Evolutionary conservation across 768 basidiomycete genomes (phyloP), one percentile per base, ranked within the genome.

Genomic region (Pleurotus ostreatus): DNA sequence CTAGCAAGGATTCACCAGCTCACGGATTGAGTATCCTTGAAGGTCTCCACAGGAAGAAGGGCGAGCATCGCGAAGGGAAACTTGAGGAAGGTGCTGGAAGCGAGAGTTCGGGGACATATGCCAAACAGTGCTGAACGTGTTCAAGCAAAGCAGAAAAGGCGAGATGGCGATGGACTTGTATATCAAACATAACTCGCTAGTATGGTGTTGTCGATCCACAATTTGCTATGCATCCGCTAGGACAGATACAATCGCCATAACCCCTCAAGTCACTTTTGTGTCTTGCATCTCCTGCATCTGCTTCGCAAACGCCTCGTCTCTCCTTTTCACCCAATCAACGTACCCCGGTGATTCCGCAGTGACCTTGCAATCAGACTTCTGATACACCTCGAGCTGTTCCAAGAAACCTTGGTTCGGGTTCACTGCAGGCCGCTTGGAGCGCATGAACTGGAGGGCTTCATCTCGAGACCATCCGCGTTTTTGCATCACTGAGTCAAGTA

Each of bases 111-210:
- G 86, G 88, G 11, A 89, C 89, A 3, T 90, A 80, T 65, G 78
- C 87, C 47, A 87, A 83, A 63, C 70, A 81, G 15, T 91, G 88
- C 67, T 90, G 72, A 75, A 65, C 15, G n/a, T 11, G 9, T 34
- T 34, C 8, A 34, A 34, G 11, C 9, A 11, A 34, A 34, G 11
- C 23, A 34, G 9, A 34, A 11, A 34, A 34, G 30, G 30, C 9
- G 11, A 34, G 4, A 9, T 11, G 30, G 2, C 23, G 11, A 34
- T 34, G 30, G 11, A 34, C 30, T 34, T 34, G 30, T 34, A 11
- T 34, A 11, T 34, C 8, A 4, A 34, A 34, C 30, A 9, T 11
- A 11, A 11, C 30, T n/a, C 30, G 30, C 23, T 25, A 25, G 23
- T 25, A 25, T 25, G 4, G 23, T 25, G 5, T 2, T 23, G 23